Base-by-base conservation (phyloP, 768 basidiomycete genomes). In the Boletus vinaceobasis region DNA sequence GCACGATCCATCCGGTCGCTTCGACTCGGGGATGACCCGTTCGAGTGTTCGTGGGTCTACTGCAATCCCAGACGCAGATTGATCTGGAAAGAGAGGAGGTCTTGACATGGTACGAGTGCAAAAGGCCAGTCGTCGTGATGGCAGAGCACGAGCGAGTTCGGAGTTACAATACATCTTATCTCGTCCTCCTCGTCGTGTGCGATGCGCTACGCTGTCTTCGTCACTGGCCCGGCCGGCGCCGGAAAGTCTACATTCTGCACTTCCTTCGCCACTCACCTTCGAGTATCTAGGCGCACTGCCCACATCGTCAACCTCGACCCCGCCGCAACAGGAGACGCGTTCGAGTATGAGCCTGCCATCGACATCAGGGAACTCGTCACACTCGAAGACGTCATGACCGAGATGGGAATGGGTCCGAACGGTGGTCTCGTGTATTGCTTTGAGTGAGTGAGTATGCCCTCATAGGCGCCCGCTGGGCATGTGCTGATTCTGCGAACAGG, bases 261-360 rank as follows among this genome's bases (percentile, higher is more conserved):
- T 21, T 83, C 94, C 1, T 85, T 98, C 60, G 79, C 98, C 56
- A 94, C 90, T 10, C 96, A 98, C 73, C 83, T 98, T 5, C 83
- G 81, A 53, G 79, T 89, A 2, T 82, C 93, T 46, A 88, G 84
- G 58, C 82, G 97, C 8, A 83, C 86, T 0, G 91, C 84, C 1
- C 95, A 98, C 75, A 85, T 98, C 48, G 90, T 98, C 70, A 99
- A 98, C 73, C 85, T 98, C 57, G 97, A 98, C 72, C 97, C 97
- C 7, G 97, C 97, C 0, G 97, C 97, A 4, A 78, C 84, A 32
- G 76, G 85, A 3, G 82, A 87, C 39, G 87, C 89, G 57, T 97
- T 97, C 70, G 94, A 98, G 71, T 88, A 93, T 68, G 86, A 88
- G 56, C 97, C 97, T 1, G 81, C 81, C 14, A 89, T 99, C 58